phyloP scores from a whole-genome alignment of 2,329 filamentous ascomycete genomes.

The Simplicillium sp. region DNA sequence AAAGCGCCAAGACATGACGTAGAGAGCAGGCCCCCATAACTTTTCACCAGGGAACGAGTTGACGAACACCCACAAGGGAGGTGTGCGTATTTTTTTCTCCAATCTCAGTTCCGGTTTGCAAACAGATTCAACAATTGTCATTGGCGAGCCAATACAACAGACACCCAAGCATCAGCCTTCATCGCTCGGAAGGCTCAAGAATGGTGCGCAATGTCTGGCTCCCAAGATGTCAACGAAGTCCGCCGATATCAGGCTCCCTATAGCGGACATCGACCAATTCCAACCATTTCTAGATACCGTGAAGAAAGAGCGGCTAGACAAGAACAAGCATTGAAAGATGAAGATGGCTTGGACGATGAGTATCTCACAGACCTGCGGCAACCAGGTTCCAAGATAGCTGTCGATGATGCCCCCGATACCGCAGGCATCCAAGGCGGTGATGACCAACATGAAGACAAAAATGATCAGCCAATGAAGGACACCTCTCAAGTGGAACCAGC shows the following conservation, averaged over 20 bases:
- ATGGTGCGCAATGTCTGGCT: constrained; percentile 19
- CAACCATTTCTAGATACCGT: constrained; percentile 38
- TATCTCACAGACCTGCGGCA: constrained; percentile 1
- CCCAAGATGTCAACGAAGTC: constrained; percentile 25
- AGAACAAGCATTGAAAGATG: constrained; percentile 23
- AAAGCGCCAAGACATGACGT: too few species aligned
- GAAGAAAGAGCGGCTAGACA: constrained; percentile 36
- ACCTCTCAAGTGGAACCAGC: constrained; percentile 25
- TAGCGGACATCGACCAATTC: constrained; percentile 31
- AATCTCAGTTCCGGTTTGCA: too few species aligned
- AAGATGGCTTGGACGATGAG: constrained; percentile 9
- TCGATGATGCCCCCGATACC: too few species aligned
- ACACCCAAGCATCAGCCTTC: neutral
- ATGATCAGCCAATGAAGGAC: constrained; percentile 15
- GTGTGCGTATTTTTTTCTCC: too few species aligned
- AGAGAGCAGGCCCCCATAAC: too few species aligned
- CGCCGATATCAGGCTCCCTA: constrained; percentile 30
- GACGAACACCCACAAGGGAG: too few species aligned
- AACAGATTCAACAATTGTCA: too few species aligned
- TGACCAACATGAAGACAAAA: constrained; percentile 7
- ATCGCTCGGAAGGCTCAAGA: constrained; percentile 4
- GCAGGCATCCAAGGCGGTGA: too few species aligned
- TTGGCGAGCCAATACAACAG: too few species aligned
- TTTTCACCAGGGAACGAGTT: too few species aligned
- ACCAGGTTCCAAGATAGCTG: too few species aligned